Evolutionary conservation across 2,329 filamentous ascomycete genomes (phyloP).

Genomic region (Bipolaris cookei): DNA sequence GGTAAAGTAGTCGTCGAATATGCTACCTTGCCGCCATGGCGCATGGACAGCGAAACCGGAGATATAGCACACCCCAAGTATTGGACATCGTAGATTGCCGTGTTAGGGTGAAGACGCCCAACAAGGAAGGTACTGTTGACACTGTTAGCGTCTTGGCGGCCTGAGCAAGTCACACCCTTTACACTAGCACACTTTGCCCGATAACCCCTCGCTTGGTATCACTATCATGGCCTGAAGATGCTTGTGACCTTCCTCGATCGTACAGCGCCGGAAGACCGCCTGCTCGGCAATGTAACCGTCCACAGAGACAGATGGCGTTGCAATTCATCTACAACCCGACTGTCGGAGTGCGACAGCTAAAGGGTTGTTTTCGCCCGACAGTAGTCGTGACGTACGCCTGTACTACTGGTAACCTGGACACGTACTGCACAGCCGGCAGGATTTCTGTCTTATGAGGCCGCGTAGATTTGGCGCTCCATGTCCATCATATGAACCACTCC

Average conservation of each 20-base stretch:
- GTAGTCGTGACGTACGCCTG: constrained; percentile 14
- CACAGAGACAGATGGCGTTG: constrained; percentile 18
- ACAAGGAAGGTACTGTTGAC: constrained; percentile 33
- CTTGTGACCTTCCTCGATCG: constrained; percentile 37
- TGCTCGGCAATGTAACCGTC: constrained; percentile 20
- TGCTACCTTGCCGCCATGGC: constrained; percentile 24
- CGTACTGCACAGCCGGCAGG: constrained; percentile 9
- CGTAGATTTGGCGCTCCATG: constrained; percentile 5
- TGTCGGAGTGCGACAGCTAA: constrained; percentile 21
- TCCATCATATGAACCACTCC: constrained; percentile 3
- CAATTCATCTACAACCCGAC: constrained; percentile 36
- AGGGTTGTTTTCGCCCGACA: constrained; percentile 9
- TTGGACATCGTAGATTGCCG: constrained; percentile 32
- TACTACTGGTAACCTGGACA: constrained; percentile 14
- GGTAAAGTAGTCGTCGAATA: constrained; percentile 20
- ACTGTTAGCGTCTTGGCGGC: constrained; percentile 32
- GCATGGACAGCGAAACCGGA: constrained; percentile 33
- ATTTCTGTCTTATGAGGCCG: constrained; percentile 5
- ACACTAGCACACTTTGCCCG: constrained; percentile 23
- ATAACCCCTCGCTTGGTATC: constrained; percentile 33
- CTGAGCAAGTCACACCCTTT: constrained; percentile 27
- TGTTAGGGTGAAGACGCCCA: constrained; percentile 29
- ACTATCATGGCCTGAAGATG: constrained; percentile 23
- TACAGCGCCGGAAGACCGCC: constrained; percentile 12
- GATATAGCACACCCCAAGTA: constrained; percentile 30